Conservation (phyloP, 2,329 filamentous ascomycete species). For the Shiraia bambusicola region DNA sequence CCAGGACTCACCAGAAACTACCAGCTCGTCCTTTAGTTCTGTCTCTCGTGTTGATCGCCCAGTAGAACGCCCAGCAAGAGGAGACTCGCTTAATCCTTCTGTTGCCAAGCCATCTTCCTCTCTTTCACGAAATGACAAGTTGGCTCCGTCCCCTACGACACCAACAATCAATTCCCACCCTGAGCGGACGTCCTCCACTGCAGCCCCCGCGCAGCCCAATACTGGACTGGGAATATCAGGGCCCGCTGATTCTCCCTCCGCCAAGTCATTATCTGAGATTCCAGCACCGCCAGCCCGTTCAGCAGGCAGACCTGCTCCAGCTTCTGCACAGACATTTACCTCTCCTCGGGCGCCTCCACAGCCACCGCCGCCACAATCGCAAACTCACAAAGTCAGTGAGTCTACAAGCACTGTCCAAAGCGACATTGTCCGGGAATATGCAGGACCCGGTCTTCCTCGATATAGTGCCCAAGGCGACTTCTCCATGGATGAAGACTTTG, state of each 20-base stretch:
- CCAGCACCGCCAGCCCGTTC: conserved; percentile 50
- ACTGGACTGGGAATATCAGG: conserved; percentile 47
- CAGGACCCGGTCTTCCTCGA: conserved; percentile 42
- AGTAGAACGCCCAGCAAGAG: conserved; percentile 55
- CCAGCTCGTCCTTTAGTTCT: conserved; percentile 42
- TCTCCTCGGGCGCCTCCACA: conserved; percentile 50
- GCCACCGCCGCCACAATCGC: conserved; percentile 41
- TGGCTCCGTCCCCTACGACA: conserved; percentile 43
- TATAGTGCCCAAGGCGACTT: conserved; percentile 80
- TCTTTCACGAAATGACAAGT: conserved; percentile 63
- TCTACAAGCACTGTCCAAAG: conserved; percentile 50
- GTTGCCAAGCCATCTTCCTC: conserved; percentile 47
- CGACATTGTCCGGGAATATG: conserved; percentile 36
- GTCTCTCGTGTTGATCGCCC: conserved; percentile 29
- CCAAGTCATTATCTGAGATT: conserved; percentile 46
- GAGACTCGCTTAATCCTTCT: conserved; percentile 58
- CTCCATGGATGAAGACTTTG: conserved; percentile 94
- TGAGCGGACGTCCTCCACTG: conserved; percentile 44
- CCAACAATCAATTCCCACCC: conserved; percentile 40
- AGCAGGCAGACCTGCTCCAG: conserved; percentile 48
- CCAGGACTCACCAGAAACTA: conserved; percentile 38
- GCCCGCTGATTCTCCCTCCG: conserved; percentile 46
- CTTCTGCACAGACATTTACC: conserved; percentile 45
- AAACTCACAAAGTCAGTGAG: conserved; percentile 45
- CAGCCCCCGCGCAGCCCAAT: conserved; percentile 38